These are phyloP conservation scores for Bretziella fagacearum DNA, from an alignment of 2,329 filamentous ascomycete genomes.

Conservation along the genomic window DNA sequence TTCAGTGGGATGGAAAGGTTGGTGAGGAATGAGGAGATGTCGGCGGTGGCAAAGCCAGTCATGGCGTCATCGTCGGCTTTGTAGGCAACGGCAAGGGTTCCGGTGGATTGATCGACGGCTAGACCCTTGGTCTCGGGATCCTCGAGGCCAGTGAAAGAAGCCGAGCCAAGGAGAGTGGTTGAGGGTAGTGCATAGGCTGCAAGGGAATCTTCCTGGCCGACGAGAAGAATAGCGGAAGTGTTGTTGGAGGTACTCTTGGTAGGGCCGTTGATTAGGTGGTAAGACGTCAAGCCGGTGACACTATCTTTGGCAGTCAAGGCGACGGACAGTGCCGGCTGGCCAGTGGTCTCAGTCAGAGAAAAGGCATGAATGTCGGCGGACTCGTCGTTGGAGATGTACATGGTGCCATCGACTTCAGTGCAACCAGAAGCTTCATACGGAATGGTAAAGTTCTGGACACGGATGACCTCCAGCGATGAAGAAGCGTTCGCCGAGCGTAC, in stretches of 20 bases:
- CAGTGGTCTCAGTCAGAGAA: conserved; percentile 24
- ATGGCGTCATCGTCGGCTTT: conserved; percentile 7
- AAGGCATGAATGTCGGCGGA: conserved; percentile 25
- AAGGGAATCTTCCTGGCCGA: neutral
- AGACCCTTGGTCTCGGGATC: conserved; percentile 28
- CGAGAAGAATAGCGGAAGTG: neutral
- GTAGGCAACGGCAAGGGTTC: conserved; percentile 16
- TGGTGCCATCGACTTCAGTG: conserved; percentile 23
- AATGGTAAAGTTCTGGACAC: conserved; percentile 28
- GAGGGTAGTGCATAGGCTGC: conserved; percentile 24
- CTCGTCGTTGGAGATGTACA: conserved; percentile 27
- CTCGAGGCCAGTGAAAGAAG: conserved; percentile 24
- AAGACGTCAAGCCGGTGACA: neutral
- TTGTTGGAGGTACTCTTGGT: too few species aligned
- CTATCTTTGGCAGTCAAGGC: neutral
- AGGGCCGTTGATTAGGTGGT: neutral
- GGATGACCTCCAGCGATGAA: conserved; percentile 23
- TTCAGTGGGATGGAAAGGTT: conserved; percentile 4
- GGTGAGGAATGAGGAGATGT: conserved; percentile 24
- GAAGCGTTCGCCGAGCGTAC: conserved; percentile 19
- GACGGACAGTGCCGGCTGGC: neutral
- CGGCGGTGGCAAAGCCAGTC: conserved; percentile 23
- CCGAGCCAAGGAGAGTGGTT: conserved; percentile 23
- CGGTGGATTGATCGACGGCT: conserved; percentile 27
- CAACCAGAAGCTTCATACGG: conserved; percentile 28